Percentiles rank a stretch among this genome's conserved stretches.
Evolutionary conservation across 2,329 filamentous ascomycete genomes (phyloP).

Genomic region (Apiospora saccharicola): DNA sequence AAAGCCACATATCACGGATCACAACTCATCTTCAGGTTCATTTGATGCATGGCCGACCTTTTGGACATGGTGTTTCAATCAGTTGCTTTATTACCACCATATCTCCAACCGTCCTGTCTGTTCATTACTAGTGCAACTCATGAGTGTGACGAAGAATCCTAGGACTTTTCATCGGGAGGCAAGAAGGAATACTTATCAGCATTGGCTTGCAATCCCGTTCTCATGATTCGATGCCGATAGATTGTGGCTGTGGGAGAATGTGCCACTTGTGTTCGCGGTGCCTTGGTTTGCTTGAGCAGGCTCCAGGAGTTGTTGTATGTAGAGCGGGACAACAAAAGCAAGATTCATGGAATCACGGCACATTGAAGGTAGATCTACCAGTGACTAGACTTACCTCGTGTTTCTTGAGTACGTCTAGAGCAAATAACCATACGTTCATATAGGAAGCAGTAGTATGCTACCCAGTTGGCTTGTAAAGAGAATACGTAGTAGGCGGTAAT

Average conservation of each 20-base stretch:
- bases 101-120: neutral
- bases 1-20: neutral
- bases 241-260: neutral
- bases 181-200: neutral
- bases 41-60: too few relatives aligned
- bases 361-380: neutral
- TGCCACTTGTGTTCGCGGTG: neutral
- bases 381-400: neutral
- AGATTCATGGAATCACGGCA: neutral
- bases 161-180: neutral
- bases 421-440: neutral
- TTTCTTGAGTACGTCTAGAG: too few relatives aligned
- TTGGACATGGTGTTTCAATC: neutral
- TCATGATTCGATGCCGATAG: neutral
- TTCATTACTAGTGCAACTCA: neutral
- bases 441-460: neutral
- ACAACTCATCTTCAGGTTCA: neutral
- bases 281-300: neutral
- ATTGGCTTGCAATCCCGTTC: neutral
- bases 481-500: too few relatives aligned
- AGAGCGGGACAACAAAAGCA: conserved; percentile 1
- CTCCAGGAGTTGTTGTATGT: neutral
- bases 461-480: neutral
- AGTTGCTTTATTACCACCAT: neutral
- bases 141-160: neutral